Evolutionary conservation across 768 basidiomycete genomes (phyloP), one percentile per base, ranked within the genome.

Genomic region (Chlorophyllum brunneum): DNA sequence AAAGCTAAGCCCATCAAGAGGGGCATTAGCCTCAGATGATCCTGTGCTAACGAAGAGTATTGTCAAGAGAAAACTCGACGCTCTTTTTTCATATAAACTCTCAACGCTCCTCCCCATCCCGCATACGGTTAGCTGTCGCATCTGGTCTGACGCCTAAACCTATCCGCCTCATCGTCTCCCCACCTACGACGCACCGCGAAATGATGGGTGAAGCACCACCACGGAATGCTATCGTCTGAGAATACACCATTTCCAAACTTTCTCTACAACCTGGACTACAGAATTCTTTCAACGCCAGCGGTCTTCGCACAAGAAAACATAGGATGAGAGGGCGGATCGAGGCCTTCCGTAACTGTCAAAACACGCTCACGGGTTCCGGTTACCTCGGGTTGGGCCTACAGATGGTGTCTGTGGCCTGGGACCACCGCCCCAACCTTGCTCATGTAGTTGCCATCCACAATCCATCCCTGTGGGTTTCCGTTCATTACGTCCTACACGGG

Each of bases 261-360:
- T 83, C 80, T 1, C 20, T 3, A 58, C 82, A 84, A 0, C 78
- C 82, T 5, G 72, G 69, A 26, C 75, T 76, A 58, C 83, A 83
- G 0, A 72, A 59, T 2, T 62, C 53, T 0, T 47, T 29, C 20
- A 73, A 54, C 1, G 69, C 44, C 8, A 76, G 42, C 9, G 80
- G 51, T 18, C 82, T 86, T 41, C 85, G 72, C 49, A 69, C 56
- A 53, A 77, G 82, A 48, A 86, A 72, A 66, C 86, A 87, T 8
- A 79, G 63, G 7, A 68, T 15, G 29, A 86, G 66, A 10, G 85
- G n/a, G 86, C 6, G 84, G 83, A 57, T 86, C 84, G 18, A 87
- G 67, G 86, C 86, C 85, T 87, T 52, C 11, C 13, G 22, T 13
- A 38, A 2, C 22, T 42, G 29, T 29, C 29, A 23, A 16, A 6